These are phyloP conservation scores for Malassezia vespertilionis DNA, from an alignment of 1,284 basidiomycete species.

Conservation along the genomic window DNA sequence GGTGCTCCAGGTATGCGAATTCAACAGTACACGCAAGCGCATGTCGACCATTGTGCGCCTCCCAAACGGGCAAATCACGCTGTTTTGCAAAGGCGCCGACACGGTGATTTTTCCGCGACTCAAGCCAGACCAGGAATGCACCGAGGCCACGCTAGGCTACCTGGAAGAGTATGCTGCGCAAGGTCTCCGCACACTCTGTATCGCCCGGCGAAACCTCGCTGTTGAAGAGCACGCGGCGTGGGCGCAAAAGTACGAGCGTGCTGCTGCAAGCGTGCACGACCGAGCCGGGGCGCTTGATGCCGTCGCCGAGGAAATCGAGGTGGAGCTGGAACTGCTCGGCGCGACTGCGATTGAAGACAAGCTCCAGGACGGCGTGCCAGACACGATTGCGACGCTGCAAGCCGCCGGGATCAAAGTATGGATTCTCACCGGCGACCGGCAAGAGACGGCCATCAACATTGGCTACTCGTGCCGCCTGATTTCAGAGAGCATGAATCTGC, in stretches of 20 bases:
- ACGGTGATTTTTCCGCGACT: conserved; percentile 60
- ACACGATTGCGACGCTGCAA: conserved; percentile 92
- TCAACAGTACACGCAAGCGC: conserved; percentile 91
- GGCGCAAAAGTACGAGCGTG: conserved; percentile 75
- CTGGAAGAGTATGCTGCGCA: conserved; percentile 76
- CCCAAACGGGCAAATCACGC: conserved; percentile 79
- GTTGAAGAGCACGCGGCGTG: conserved; percentile 83
- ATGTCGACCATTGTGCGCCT: conserved; percentile 89
- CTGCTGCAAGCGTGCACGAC: conserved; percentile 81
- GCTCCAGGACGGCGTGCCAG: conserved; percentile 94
- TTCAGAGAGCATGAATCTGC: conserved; percentile 95
- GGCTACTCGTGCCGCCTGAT: conserved; percentile 93
- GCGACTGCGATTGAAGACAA: conserved; percentile 99
- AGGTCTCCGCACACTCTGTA: conserved; percentile 87
- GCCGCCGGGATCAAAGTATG: conserved; percentile 98
- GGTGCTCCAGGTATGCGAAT: conserved; percentile 93
- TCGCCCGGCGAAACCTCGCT: conserved; percentile 82
- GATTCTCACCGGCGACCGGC: conserved; percentile 94
- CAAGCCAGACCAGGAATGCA: conserved; percentile 58
- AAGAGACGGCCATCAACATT: conserved; percentile 99
- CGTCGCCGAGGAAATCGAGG: conserved; percentile 90
- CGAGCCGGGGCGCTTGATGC: conserved; percentile 85
- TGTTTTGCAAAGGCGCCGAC: conserved; percentile 95
- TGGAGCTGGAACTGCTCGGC: conserved; percentile 79
- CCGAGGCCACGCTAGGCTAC: conserved; percentile 75